Conservation (phyloP, 805 yeast genomes). For the Starmerella apis region DNA sequence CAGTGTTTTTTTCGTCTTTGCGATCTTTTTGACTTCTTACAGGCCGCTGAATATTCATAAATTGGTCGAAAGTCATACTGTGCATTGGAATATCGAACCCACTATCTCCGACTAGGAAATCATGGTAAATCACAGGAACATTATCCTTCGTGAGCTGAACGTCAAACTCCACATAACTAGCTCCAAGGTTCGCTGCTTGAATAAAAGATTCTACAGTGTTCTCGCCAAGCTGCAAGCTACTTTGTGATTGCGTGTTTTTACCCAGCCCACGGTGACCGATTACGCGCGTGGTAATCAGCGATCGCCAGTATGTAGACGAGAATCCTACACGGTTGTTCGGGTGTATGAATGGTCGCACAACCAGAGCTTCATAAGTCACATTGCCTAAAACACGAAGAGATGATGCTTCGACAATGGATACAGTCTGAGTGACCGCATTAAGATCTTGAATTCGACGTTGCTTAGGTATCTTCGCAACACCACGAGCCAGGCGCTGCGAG, state of each 20-base stretch:
- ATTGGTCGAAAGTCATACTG: conserved; percentile 78
- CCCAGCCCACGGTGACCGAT: conserved; percentile 96
- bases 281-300: conserved; percentile 74
- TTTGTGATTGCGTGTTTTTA: conserved; percentile 60
- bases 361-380: conserved; percentile 61
- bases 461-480: conserved; percentile 59
- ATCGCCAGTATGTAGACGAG: conserved; percentile 83
- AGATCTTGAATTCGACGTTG: conserved; percentile 44
- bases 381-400: conserved; percentile 69
- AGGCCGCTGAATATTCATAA: conserved; percentile 32
- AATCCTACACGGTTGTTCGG: conserved; percentile 52
- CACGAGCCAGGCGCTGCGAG: conserved; percentile 58
- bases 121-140: conserved; percentile 90
- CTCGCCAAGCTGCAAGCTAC: conserved; percentile 84
- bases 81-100: conserved; percentile 97
- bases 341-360: conserved; percentile 64
- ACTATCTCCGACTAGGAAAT: conserved; percentile 85
- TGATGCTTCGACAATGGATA: conserved; percentile 66
- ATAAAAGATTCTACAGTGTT: conserved; percentile 90
- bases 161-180: conserved; percentile 92
- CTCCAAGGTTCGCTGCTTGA: conserved; percentile 93
- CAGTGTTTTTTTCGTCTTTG: neutral
- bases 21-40: conserved; percentile 12
- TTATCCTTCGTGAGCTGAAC: conserved; percentile 87
- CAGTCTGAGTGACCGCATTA: conserved; percentile 45